Percentiles rank a stretch among this genome's conserved stretches.
Evolutionary conservation across 2,329 filamentous ascomycete species (phyloP).

Genomic region (Bipolaris cookei): DNA sequence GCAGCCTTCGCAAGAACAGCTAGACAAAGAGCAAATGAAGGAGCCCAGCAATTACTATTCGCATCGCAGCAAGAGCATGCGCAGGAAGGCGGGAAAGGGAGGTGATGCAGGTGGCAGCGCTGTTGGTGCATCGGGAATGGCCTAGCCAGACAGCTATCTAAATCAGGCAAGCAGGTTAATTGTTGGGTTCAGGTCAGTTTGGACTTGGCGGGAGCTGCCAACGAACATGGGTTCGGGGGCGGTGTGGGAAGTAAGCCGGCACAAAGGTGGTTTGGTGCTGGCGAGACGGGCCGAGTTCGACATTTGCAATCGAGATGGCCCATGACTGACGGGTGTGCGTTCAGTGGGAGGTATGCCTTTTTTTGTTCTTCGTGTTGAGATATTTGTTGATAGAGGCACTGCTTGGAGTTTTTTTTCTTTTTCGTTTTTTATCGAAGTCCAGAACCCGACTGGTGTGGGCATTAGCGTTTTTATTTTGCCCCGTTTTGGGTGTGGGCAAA

Average conservation of each 20-base stretch:
- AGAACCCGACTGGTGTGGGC: background rate
- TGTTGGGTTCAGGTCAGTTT: too few species aligned
- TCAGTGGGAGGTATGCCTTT: too few species aligned
- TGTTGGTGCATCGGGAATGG: constrained; percentile 3
- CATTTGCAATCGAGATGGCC: background rate
- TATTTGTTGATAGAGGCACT: background rate
- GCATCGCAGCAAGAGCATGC: constrained; percentile 43
- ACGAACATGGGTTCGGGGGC: background rate
- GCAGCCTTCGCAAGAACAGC: constrained; percentile 31
- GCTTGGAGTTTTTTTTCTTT: background rate
- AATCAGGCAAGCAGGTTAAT: too few species aligned
- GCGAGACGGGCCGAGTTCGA: background rate
- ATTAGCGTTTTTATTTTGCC: background rate
- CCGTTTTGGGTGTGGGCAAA: background rate
- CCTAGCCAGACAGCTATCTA: too few species aligned
- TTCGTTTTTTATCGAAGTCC: background rate
- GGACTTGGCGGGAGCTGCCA: too few species aligned
- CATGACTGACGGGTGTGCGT: background rate
- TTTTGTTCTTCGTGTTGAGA: background rate
- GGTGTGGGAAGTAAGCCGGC: background rate
- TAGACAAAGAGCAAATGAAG: constrained; percentile 46
- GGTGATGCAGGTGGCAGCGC: constrained; percentile 11
- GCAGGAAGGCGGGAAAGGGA: constrained; percentile 38
- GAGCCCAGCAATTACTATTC: constrained; percentile 45
- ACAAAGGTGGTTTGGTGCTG: background rate